Base-by-base conservation (phyloP, 192 early-diverging fungal genomes). In the Backusella macrospora region DNA sequence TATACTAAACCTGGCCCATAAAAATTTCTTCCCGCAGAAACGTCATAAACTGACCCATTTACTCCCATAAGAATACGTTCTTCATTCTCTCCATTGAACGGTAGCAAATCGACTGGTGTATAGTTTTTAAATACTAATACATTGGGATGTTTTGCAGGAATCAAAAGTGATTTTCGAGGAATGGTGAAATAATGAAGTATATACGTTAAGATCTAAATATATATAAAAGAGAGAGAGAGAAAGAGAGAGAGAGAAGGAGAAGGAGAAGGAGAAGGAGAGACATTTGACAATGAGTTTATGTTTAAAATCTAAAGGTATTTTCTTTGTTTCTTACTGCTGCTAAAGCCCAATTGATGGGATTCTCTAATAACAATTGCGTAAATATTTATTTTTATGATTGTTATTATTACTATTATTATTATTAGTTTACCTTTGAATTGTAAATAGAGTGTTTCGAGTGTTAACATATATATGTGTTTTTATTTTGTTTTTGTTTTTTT, bases 21-120 rank as follows among this genome's bases (percentile, higher is more conserved):
- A 81, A 98, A 97, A 43, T 84, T 85, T 26, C 89, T 84, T 37
- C 94, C 92, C 23, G 82, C 75, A 9, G 93, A 88, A 45, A 99
- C 97, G 76, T 99, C 96, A 78, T 92, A 99, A 29, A 99, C 94
- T n/a, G 85, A 88, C 12, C 95, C 92, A 26, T 89, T 88, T 23
- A 99, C 90, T 5, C 85, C 93, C 76, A 98, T 88, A 45, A 91
- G 89, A 72, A 99, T 92, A 13, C 83, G 78, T 12, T 85, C 87
- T n/a, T 84, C 81, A 42, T 79, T 75, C 72, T 85, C 82, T 16
- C 96, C 96, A 70, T 95, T 87, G 77, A 88, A 95, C 39, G 86
- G 85, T 3, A 82, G 66, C 15, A 98, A 82, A 70, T 96, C 91
- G 55, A 83, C 82, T 12, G 94, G 93, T 4, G 94, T 96, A 74